Evolutionary conservation across 2,329 filamentous ascomycete genomes (phyloP).

Genomic region (Microdochium paspali): DNA sequence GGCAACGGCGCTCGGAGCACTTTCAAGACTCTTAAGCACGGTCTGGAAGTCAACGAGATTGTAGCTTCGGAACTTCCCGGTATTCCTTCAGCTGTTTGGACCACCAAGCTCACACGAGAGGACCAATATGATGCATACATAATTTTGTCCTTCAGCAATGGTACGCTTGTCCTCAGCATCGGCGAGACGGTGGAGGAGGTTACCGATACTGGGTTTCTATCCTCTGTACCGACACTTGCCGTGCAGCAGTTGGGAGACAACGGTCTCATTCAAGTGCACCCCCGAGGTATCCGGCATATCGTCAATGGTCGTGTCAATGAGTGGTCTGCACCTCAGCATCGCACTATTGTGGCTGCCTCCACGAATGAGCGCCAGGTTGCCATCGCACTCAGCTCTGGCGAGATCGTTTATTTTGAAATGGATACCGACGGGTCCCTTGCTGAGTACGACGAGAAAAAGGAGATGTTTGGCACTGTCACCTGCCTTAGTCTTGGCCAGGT

Average conservation of each 20-base stretch:
- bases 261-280: conserved; percentile 86
- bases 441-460: conserved; percentile 90
- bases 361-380: conserved; percentile 92
- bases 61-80: conserved; percentile 89
- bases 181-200: conserved; percentile 96
- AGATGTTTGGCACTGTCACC: conserved; percentile 92
- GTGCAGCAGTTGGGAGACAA: conserved; percentile 93
- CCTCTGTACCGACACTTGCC: conserved; percentile 79
- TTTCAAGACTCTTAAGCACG: conserved; percentile 88
- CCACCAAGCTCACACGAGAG: conserved; percentile 71
- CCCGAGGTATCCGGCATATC: conserved; percentile 92
- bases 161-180: conserved; percentile 86
- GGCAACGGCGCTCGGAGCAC: conserved; percentile 82
- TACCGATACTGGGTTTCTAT: conserved; percentile 84
- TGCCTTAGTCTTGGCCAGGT: conserved; percentile 90
- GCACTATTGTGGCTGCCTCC: conserved; percentile 88
- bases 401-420: conserved; percentile 98
- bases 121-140: conserved; percentile 93
- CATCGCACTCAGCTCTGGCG: conserved; percentile 86
- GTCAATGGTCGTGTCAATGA: conserved; percentile 73
- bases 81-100: conserved; percentile 90
- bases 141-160: conserved; percentile 84
- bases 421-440: conserved; percentile 82
- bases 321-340: conserved; percentile 87
- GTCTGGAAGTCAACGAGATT: conserved; percentile 85